Evolutionary conservation across 2,329 filamentous ascomycete species (phyloP), one percentile per base, ranked within the genome.

Genomic region (Raffaelea deltoideospora): DNA sequence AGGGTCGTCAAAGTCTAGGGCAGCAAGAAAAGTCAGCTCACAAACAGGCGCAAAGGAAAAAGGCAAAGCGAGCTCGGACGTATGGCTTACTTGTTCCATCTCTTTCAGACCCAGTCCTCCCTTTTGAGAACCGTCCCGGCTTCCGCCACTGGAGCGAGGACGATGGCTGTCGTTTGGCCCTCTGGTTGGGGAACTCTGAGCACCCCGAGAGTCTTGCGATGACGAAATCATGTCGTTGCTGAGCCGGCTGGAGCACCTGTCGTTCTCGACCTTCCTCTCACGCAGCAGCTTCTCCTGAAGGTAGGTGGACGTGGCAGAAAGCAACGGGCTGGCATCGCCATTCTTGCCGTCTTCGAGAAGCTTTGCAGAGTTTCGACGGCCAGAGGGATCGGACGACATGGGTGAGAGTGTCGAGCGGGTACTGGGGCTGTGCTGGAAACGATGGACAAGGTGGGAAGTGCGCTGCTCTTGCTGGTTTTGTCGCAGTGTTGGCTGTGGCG

Each of bases 51-150:
- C 8, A 8, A 32, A 37, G n/a, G n/a, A n/a, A n/a, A n/a, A n/a
- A n/a, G n/a, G n/a, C n/a, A n/a, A n/a, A n/a, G n/a, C n/a, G n/a
- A n/a, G n/a, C n/a, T n/a, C n/a, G n/a, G n/a, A n/a, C n/a, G n/a
- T n/a, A n/a, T n/a, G n/a, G n/a, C 62, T 38, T 55, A 76, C 72
- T 57, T 74, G 63, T 52, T 83, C 77, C 60, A 79, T 75, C 46
- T 81, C 76, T 49, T 78, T 76, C 7, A 74, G 57, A 3, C 76
- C 76, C 53, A 79, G 61, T 4, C 64, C 64, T 44, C 66, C 72
- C 43, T 65, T 65, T 46, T 59, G 65, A 10, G 52, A 44, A 9
- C 50, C 38, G 9, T 69, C 65, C 7, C 45, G 40, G 10, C 35
- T 28, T 17, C 57, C 58, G 18, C 52, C 51, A 36, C 61, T 64